Conservation (phyloP, 2,329 filamentous ascomycete species). For the Penicillium polonicum region DNA sequence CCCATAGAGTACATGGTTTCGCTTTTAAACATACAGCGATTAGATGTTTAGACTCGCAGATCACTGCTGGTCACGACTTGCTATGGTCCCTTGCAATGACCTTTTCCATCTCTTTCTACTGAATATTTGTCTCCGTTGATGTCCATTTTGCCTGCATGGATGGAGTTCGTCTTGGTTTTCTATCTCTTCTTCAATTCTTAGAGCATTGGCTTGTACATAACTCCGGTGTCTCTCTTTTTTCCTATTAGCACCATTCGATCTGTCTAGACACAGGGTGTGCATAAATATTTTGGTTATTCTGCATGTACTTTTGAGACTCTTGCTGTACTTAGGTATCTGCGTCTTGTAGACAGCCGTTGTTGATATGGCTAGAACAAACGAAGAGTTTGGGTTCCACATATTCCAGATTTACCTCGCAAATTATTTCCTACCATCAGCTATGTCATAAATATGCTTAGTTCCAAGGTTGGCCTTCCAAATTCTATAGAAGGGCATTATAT, state of each 20-base stretch:
- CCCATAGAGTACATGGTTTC: slow-evolving; percentile 4
- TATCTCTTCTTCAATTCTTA: slow-evolving; percentile 5
- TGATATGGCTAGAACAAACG: neutral
- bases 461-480: neutral
- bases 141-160: slow-evolving; percentile 19
- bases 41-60: slow-evolving; percentile 5
- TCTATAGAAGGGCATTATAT: neutral
- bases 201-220: slow-evolving; percentile 3
- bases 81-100: slow-evolving; percentile 3
- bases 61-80: slow-evolving; percentile 1
- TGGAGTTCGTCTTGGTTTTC: slow-evolving; percentile 18
- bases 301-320: slow-evolving; percentile 17
- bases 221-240: neutral
- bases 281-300: slow-evolving; percentile 12
- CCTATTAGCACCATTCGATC: neutral
- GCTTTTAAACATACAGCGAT: slow-evolving; percentile 2
- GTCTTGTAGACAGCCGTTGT: neutral
- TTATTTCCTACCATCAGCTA: neutral
- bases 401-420: neutral
- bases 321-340: slow-evolving; percentile 1
- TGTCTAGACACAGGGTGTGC: neutral
- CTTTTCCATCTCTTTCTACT: slow-evolving; percentile 9
- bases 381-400: neutral
- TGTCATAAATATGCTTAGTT: neutral
- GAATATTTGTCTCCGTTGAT: slow-evolving; percentile 2